Evolutionary conservation across 192 early-diverging fungal species (phyloP).

Genomic region (Glomus cerebriforme): DNA sequence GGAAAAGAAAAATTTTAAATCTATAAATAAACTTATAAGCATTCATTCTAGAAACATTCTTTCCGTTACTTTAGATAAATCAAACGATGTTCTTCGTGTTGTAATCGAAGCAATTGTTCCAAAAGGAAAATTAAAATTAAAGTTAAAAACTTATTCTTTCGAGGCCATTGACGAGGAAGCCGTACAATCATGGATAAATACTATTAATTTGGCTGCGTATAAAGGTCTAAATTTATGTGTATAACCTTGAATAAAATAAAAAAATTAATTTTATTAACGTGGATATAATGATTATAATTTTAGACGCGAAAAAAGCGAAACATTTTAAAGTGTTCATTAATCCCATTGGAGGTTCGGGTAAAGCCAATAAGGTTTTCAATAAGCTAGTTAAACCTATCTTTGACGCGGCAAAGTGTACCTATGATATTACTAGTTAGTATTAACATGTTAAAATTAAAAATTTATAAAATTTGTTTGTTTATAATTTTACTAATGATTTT

Average conservation of each 20-base stretch:
- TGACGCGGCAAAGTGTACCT: conserved; percentile 57
- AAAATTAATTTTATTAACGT: background rate
- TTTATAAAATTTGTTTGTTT: background rate
- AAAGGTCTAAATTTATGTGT: background rate
- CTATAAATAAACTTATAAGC: background rate
- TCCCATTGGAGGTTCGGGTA: conserved; percentile 72
- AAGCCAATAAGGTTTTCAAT: conserved; percentile 62
- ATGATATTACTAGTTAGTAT: conserved; percentile 2
- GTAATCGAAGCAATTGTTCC: background rate
- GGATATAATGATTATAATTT: background rate
- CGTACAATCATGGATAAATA: background rate
- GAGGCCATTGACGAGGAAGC: background rate
- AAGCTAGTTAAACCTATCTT: conserved; percentile 60
- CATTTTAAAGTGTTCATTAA: conserved; percentile 68
- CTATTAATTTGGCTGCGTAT: background rate
- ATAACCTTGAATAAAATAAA: background rate
- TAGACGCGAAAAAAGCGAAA: conserved; percentile 27
- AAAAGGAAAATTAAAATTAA: background rate
- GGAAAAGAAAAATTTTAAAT: background rate
- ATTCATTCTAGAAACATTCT: background rate
- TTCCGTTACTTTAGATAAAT: background rate
- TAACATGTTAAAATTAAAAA: background rate
- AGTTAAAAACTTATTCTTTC: background rate
- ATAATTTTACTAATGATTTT: background rate
- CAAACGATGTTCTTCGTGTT: background rate